Base-by-base conservation (phyloP, 2,329 filamentous ascomycete species). In the Trichoderma pleuroti region DNA sequence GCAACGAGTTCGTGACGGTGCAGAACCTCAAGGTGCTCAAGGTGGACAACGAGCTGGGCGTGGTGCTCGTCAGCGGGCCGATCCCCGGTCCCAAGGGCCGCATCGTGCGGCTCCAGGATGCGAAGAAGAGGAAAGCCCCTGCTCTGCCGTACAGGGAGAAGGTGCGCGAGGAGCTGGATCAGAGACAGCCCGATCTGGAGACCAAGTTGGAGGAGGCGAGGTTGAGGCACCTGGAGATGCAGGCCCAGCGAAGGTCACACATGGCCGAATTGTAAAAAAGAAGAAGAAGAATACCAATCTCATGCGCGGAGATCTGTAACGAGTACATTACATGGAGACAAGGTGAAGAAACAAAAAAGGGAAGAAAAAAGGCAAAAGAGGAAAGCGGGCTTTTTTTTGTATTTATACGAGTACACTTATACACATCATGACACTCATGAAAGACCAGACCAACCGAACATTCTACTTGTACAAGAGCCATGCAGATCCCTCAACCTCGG, bases 1-100 rank as follows among this genome's bases (percentile, higher is more conserved):
- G 96, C 74, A 92, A 92, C 74, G 88, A 97, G 81, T 90, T 89
- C 75, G 92, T 94, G 70, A 99, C 96, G 61, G 87, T 96, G 71
- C 94, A 98, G 86, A 98, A 97, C 82, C 84, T 98, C 76, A 92
- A 91, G 82, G 90, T 99, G 67, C 83, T 99, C 80, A 91, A 93
- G 85, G 91, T 97, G 39, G 94, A 98, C 82, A 87, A 90, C 76
- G 91, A 92, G 80, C 91, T 94, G 77, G 96, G 96, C 24, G 89
- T 97, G 76, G 89, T 99, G 71, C 89, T 98, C 67, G 90, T 99
- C 74, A 93, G 92, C 82, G 96, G 95, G 34, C 88, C 90, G 74
- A 91, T 99, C 54, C 92, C 92, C 39, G 96, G 96, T 0, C 95
- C 95, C 71, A 97, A 97, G 83, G 92, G 93, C 72, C 90, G 92